Percentiles rank a stretch among this genome's conserved stretches.
These are phyloP conservation scores for Xylaria longipes DNA, from an alignment of 495 filamentous ascomycete genomes.

Conservation along the genomic window DNA sequence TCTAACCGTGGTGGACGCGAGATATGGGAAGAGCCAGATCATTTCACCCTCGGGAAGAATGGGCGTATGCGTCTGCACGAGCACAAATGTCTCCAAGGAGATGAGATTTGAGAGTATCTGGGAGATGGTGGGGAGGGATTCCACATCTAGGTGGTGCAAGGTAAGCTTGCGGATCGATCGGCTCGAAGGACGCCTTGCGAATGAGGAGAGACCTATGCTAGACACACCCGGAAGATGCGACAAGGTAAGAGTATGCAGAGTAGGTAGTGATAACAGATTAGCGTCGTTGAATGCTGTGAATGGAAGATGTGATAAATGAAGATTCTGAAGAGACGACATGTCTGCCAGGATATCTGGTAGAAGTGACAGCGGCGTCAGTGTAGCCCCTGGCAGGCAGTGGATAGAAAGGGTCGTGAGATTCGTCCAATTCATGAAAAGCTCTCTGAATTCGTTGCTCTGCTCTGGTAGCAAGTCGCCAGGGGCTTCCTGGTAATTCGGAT, in stretches of 20 bases:
- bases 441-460: slow-evolving; percentile 71
- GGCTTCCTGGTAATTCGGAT: slow-evolving; percentile 35
- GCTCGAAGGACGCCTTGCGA: slow-evolving; percentile 65
- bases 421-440: slow-evolving; percentile 73
- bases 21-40: slow-evolving; percentile 68
- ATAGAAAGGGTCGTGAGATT: slow-evolving; percentile 76
- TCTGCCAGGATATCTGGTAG: slow-evolving; percentile 68
- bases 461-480: slow-evolving; percentile 64
- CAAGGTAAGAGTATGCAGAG: slow-evolving; percentile 75
- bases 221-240: slow-evolving; percentile 80
- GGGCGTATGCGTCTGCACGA: slow-evolving; percentile 72
- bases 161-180: slow-evolving; percentile 64
- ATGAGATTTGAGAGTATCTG: slow-evolving; percentile 73
- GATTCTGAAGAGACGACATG: slow-evolving; percentile 72
- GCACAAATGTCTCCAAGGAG: slow-evolving; percentile 67
- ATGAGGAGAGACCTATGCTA: slow-evolving; percentile 74
- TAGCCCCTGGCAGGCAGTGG: slow-evolving; percentile 68
- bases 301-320: slow-evolving; percentile 77
- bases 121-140: slow-evolving; percentile 72
- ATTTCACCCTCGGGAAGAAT: slow-evolving; percentile 64
- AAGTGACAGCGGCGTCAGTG: slow-evolving; percentile 69
- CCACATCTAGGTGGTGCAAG: slow-evolving; percentile 69
- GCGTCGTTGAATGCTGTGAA: slow-evolving; percentile 73
- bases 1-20: slow-evolving; percentile 70
- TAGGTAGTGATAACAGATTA: slow-evolving; percentile 72